These are phyloP conservation scores for Agastache rugosa DNA, from an alignment of 257 asterid genomes.

Conservation along the genomic window DNA sequence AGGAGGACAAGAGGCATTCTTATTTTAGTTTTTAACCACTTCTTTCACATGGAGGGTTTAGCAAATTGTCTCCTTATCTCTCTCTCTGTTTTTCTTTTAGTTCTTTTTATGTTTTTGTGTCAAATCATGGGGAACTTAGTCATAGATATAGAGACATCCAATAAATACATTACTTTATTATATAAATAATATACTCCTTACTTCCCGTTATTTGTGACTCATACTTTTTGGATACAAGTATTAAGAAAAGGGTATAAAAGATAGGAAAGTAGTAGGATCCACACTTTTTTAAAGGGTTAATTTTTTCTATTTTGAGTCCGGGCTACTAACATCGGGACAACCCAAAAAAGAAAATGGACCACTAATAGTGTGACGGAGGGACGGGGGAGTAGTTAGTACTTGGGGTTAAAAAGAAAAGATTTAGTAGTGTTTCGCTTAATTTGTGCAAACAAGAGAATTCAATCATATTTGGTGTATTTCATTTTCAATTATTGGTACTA, in stretches of 20 bases:
- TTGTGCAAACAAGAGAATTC: background rate
- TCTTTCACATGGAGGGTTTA: conserved; percentile 18
- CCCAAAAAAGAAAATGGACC: too few species aligned
- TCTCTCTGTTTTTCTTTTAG: background rate
- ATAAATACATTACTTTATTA: background rate
- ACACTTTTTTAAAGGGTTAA: too few species aligned
- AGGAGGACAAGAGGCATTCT: too few species aligned
- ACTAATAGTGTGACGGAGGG: too few species aligned
- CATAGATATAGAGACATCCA: background rate
- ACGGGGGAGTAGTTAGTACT: too few species aligned
- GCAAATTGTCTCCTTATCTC: background rate
- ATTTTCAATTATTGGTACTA: background rate
- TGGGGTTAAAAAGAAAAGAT: background rate
- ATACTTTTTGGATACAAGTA: too few species aligned
- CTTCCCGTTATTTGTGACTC: too few species aligned
- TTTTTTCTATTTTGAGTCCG: too few species aligned
- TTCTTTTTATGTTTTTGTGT: background rate
- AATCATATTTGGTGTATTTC: background rate
- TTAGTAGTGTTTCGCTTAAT: background rate
- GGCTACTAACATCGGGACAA: too few species aligned
- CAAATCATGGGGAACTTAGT: background rate
- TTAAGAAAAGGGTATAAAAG: too few species aligned
- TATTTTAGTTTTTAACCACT: background rate
- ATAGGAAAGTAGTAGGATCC: too few species aligned
- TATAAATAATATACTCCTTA: background rate